These are phyloP conservation scores for Ogataea minuta DNA, from an alignment of 805 yeast genomes.

Conservation along the genomic window DNA sequence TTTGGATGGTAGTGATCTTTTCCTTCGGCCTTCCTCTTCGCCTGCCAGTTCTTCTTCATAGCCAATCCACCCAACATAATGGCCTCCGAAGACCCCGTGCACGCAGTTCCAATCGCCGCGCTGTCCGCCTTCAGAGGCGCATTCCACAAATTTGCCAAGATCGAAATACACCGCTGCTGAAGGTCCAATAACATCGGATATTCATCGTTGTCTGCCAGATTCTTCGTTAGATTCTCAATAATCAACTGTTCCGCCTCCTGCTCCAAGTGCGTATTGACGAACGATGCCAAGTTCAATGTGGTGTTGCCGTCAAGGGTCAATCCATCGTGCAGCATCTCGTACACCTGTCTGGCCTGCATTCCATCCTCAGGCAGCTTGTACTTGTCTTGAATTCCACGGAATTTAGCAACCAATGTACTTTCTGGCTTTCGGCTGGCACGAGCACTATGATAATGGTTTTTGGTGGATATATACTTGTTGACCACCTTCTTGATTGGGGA, in stretches of 20 bases:
- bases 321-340: constrained; percentile 66
- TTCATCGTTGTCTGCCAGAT: constrained; percentile 90
- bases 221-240: constrained; percentile 73
- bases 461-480: constrained; percentile 21
- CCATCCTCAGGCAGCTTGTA: constrained; percentile 62
- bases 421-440: constrained; percentile 11
- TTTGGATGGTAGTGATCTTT: constrained; percentile 67
- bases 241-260: constrained; percentile 54
- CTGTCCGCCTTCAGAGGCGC: constrained; percentile 45
- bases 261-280: constrained; percentile 74
- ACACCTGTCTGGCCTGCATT: constrained; percentile 50
- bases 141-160: constrained; percentile 78
- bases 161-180: constrained; percentile 80
- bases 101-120: constrained; percentile 77
- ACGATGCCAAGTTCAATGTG: constrained; percentile 79
- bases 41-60: constrained; percentile 88
- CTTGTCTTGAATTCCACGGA: constrained; percentile 45
- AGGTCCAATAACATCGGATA: constrained; percentile 81
- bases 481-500: constrained; percentile 13
- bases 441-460: constrained; percentile 17
- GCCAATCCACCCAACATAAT: constrained; percentile 92
- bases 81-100: constrained; percentile 94
- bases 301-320: constrained; percentile 83
- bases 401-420: constrained; percentile 26
- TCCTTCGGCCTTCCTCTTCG: constrained; percentile 55